These are phyloP conservation scores for Mortierella sp. DNA, from an alignment of 371 early-diverging fungal genomes.

Conservation along the genomic window DNA sequence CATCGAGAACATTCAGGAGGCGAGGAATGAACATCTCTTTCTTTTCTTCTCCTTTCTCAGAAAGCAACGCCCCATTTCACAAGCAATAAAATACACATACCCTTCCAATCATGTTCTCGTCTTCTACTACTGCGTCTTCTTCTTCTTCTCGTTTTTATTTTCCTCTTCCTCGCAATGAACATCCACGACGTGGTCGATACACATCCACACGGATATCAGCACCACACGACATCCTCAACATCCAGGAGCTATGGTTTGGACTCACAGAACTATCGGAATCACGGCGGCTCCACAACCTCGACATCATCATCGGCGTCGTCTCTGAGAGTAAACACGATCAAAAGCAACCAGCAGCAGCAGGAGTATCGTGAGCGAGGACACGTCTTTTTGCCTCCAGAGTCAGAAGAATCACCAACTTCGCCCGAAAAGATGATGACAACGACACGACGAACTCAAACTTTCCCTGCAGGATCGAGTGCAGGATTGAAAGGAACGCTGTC, in stretches of 20 bases:
- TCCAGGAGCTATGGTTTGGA: neutral
- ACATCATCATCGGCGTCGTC: neutral
- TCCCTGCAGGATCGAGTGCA: neutral
- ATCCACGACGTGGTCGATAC: neutral
- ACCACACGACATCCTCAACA: neutral
- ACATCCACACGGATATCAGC: neutral
- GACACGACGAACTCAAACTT: neutral
- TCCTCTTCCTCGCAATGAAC: neutral
- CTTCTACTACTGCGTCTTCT: neutral
- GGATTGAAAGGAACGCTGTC: neutral
- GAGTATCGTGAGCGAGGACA: neutral
- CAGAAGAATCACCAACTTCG: neutral
- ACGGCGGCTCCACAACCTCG: neutral
- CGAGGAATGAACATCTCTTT: neutral
- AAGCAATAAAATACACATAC: neutral
- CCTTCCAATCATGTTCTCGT: neutral
- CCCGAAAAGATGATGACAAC: neutral
- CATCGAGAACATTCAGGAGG: neutral
- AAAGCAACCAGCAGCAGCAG: neutral
- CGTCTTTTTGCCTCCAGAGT: neutral
- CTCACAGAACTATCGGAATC: neutral
- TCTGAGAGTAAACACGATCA: neutral
- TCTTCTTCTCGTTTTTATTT: neutral
- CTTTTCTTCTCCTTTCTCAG: neutral
- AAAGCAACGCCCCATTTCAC: neutral